Evolutionary conservation across 257 asterid species (phyloP), one percentile per base, ranked within the genome.

Genomic region (Cynanchum wilfordii): DNA sequence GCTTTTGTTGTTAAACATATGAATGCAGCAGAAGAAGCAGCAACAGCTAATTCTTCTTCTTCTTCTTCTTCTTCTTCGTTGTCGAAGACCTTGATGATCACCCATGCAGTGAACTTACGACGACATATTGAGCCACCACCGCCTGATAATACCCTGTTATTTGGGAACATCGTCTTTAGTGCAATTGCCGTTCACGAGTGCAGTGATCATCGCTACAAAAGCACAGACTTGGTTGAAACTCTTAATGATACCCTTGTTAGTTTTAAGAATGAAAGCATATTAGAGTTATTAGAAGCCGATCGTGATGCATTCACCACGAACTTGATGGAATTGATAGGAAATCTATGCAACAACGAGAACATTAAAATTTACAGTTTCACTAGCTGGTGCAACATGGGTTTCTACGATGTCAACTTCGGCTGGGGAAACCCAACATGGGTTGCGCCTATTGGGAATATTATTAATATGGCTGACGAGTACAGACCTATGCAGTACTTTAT

Each of bases 81-180:
- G 27, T 54, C 13, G n/a, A n/a, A n/a, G 20, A 63, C 78, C 36
- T 36, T 79, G 7, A 74, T 79, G 82, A 58, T 79, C 52, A 79
- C 79, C 13, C 82, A 79, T 66, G 70, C 73, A 3, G 82, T 75
- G 71, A 79, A 79, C 55, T 36, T 79, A 1, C 71, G 76, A n/a
- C 59, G 66, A n/a, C 74, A 76, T 3, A 33, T 70, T 6, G 73
- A 70, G 20, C 76, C 78, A 27, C 68, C 79, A 0, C 55, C 69
- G 27, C 75, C 75, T 13, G 63, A 73, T 4, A 74, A 63, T 60
- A 30, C 79, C n/a, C n/a, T n/a, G n/a, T n/a, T n/a, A 0, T 69
- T 79, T 45, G 79, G 73, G 3, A 70, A 74, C 58, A 52, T 74
- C n/a, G n/a, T 42, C 68, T 79, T 1, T 79, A 73, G 82, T 38